Evolutionary conservation across 1,284 basidiomycete genomes (phyloP).

Genomic region (Megacollybia platyphylla): DNA sequence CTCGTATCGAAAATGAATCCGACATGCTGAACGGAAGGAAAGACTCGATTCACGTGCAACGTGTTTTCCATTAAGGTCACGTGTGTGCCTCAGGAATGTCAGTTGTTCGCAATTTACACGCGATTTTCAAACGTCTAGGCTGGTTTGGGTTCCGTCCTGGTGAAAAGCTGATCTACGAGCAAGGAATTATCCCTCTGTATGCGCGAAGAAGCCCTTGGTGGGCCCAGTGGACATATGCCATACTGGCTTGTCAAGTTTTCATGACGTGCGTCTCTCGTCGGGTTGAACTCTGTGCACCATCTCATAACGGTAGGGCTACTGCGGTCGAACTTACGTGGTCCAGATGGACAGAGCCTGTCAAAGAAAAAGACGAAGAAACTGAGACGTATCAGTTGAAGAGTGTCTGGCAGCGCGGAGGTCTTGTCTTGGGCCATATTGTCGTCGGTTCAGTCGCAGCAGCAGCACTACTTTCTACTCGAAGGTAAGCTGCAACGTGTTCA

Average conservation of each 20-base stretch:
- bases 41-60: no score
- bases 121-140: no score
- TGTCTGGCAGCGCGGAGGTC: neutral
- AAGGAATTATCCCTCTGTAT: neutral
- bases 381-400: neutral
- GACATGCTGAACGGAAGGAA: neutral
- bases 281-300: neutral
- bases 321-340: neutral
- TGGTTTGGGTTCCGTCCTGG: no score
- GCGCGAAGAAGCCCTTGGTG: neutral
- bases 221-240: neutral
- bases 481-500: no score
- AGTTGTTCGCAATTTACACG: no score
- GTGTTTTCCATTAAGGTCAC: no score
- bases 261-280: neutral
- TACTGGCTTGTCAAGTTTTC: neutral
- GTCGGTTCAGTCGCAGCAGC: neutral
- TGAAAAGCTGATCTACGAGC: no score
- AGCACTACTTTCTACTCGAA: neutral
- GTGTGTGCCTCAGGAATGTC: no score
- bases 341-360: neutral
- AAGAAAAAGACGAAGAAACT: neutral
- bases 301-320: neutral
- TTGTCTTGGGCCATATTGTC: neutral
- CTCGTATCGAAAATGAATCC: constrained; percentile 52